Evolutionary conservation across 2,329 filamentous ascomycete genomes (phyloP).

Genomic region (Endocalyx cinctus): DNA sequence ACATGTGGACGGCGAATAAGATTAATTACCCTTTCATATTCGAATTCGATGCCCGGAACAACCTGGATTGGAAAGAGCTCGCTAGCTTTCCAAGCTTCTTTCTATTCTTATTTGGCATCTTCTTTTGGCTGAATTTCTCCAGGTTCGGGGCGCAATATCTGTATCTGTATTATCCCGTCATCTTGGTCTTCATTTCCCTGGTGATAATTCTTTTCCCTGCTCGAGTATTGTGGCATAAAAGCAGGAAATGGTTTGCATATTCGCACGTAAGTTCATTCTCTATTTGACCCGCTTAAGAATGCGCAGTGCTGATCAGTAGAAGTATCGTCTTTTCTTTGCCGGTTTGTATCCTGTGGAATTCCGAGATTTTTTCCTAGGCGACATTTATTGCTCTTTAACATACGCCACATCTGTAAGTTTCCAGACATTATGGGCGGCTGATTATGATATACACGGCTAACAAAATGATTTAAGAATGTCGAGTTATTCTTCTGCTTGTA

Average conservation of each 20-base stretch:
- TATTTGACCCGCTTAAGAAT: not conserved
- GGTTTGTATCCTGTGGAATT: slow-evolving; percentile 93
- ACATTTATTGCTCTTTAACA: slow-evolving; percentile 95
- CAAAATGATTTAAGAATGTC: slow-evolving; percentile 58
- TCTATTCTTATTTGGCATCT: slow-evolving; percentile 69
- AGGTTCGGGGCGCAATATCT: slow-evolving; percentile 60
- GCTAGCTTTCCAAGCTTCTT: slow-evolving; percentile 84
- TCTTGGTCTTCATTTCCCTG: slow-evolving; percentile 67
- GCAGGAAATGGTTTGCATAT: slow-evolving; percentile 80
- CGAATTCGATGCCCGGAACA: slow-evolving; percentile 84
- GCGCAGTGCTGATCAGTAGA: slow-evolving; percentile 23
- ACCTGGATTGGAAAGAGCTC: slow-evolving; percentile 85
- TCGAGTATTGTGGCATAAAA: slow-evolving; percentile 68
- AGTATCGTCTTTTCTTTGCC: slow-evolving; percentile 82
- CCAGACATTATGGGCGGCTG: no score
- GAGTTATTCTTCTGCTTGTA: slow-evolving; percentile 95
- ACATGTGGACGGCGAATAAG: slow-evolving; percentile 75
- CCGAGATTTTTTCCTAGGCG: slow-evolving; percentile 92
- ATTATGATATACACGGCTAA: no score
- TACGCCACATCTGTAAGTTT: slow-evolving; percentile 77
- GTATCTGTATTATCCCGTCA: slow-evolving; percentile 81
- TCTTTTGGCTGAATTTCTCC: slow-evolving; percentile 86
- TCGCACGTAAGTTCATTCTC: slow-evolving; percentile 64
- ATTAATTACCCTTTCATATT: slow-evolving; percentile 98
- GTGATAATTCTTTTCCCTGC: slow-evolving; percentile 71